Conservation (phyloP, 139 green algal genomes). For the Chlamydomonas asymmetrica region DNA sequence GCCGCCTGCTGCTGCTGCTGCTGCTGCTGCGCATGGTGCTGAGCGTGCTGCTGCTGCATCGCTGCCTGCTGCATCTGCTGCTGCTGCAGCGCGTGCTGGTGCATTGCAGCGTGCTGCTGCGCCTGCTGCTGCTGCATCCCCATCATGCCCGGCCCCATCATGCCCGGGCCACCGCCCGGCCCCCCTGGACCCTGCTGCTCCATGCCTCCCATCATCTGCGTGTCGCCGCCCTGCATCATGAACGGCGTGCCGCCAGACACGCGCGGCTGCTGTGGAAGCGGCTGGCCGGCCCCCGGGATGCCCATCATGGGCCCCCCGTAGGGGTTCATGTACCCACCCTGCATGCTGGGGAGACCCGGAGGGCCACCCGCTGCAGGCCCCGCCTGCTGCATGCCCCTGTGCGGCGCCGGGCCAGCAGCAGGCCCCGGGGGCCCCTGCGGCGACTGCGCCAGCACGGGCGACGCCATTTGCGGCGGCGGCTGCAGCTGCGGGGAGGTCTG, state of each 20-base stretch:
- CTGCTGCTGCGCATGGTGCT: neutral
- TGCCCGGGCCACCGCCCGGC: neutral
- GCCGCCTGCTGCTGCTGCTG: neutral
- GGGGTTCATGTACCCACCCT: too few relatives aligned
- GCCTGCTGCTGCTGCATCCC: slow-evolving; percentile 6
- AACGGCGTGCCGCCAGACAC: too few relatives aligned
- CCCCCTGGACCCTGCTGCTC: too few relatives aligned
- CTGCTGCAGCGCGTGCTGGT: neutral
- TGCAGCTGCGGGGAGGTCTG: neutral
- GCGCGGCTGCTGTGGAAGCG: neutral
- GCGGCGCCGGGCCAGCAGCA: neutral
- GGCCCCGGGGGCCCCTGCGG: neutral
- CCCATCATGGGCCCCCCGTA: slow-evolving; percentile 28
- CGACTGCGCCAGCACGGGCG: too few relatives aligned
- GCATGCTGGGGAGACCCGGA: too few relatives aligned
- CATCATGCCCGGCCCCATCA: neutral
- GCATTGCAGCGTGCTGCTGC: too few relatives aligned
- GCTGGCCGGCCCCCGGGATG: slow-evolving; percentile 3
- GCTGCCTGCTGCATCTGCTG: neutral
- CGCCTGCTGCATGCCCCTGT: slow-evolving; percentile 16
- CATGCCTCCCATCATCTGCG: neutral
- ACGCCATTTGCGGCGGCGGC: too few relatives aligned
- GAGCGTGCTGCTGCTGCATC: slow-evolving; percentile 29
- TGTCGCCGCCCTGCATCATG: too few relatives aligned
- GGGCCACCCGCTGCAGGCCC: too few relatives aligned